Evolutionary conservation across 2,329 filamentous ascomycete genomes (phyloP), one percentile per base, ranked within the genome.

Genomic region (Xylariaceae sp.): DNA sequence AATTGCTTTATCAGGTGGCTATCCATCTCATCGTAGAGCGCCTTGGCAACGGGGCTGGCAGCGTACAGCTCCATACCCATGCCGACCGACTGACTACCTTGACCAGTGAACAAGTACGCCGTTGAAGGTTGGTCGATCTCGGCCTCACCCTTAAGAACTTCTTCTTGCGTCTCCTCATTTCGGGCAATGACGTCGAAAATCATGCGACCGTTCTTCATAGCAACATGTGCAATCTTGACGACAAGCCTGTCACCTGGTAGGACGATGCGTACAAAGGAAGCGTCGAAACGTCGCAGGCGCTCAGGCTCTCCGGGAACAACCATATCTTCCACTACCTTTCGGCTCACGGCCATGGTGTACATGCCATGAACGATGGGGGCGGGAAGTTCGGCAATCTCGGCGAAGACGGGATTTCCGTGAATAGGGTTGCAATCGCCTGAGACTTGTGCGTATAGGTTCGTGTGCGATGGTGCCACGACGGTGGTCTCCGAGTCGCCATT

Each of bases 1-100:
- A 98, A 98, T 67, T 95, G 97, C 70, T 97, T 91, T 74, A 95
- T 83, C 67, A 98, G 90, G 67, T 98, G 95, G 70, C 87, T 93
- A 71, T 98, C 93, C 42, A 93, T 93, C 49, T 90, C 83, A 66
- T 96, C 92, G 92, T 93, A 98, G 40, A 98, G 91, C 59, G 95
- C 91, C 73, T 90, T 90, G 50, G 93, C 93, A 12, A 97, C 92
- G 27, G 85, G 75, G 65, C 92, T 97, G 76, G 85, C 95, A 60
- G 78, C 85, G 67, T 98, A 98, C 40, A 98, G 78, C 62, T 96
- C 92, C 93, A 98, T 98, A 70, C 93, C 93, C 93, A 98, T 98
- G 48, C 93, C 93, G 67, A 97, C 92, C 68, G 97, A 93, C 68
- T 98, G 93, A 41, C 91, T 96, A 58, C 93, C 93, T 70, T 98